Conservation (phyloP, 306 rosid genomes). For the Fragaria nilgerrensis region DNA sequence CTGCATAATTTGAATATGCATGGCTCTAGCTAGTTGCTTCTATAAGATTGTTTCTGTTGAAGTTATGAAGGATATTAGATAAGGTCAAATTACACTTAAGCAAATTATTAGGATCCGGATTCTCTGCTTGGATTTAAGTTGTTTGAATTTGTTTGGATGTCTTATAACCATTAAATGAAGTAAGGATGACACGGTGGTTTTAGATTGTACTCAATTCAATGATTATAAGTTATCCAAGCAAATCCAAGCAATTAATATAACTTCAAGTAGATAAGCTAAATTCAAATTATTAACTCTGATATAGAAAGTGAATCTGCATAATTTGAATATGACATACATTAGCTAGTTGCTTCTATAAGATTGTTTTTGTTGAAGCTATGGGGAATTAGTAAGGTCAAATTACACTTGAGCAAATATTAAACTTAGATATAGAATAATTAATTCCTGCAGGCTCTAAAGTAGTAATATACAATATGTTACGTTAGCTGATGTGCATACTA, state of each 20-base stretch:
- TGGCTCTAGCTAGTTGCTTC: not conserved
- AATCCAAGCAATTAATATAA: too few species aligned
- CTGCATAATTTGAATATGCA: not conserved
- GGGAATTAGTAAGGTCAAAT: conserved; percentile 5
- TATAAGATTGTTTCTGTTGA: not conserved
- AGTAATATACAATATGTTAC: not conserved
- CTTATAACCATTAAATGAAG: too few species aligned
- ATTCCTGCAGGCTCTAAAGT: not conserved
- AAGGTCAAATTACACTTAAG: not conserved
- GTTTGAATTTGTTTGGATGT: too few species aligned
- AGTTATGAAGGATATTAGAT: not conserved
- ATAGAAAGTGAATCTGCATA: not conserved
- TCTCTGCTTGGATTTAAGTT: too few species aligned
- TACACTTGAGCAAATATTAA: conserved; percentile 6
- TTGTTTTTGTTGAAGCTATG: not conserved
- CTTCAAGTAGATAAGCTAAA: too few species aligned
- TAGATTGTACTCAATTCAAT: too few species aligned
- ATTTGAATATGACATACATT: not conserved
- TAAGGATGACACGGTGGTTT: too few species aligned
- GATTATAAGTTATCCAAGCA: too few species aligned
- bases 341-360: not conserved
- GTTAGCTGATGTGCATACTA: not conserved
- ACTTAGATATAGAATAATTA: not conserved
- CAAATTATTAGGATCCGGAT: too few species aligned
- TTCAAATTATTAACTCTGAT: conserved; percentile 13